Base-by-base conservation (phyloP, 257 asterid genomes). In the Fraxinus anomala region DNA sequence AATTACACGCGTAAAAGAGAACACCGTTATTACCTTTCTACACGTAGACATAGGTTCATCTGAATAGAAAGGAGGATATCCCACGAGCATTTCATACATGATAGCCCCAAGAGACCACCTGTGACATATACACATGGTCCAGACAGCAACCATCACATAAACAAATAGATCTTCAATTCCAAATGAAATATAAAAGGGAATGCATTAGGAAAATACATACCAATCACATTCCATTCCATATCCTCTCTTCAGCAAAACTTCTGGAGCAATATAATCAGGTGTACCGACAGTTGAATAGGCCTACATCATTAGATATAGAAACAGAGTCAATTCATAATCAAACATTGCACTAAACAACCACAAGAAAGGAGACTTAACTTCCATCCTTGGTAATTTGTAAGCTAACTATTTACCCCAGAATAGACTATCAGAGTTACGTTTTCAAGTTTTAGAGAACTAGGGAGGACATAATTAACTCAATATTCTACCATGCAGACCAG, bases 101-200 rank as follows among this genome's bases (percentile, higher is more conserved):
- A 94, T 94, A 67, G 98, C 97, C 78, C 98, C 98, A 67, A 92
- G 95, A 83, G 98, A 93, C 98, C 98, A 93, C 98, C 98, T 93
- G 85, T 17, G 8, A 68, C 31, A 81, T 75, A 23, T 76, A 77
- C 24, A 75, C 11, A 75, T 12, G n/a, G 24, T 73, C 65, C 63
- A 73, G 44, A 76, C 70, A 63, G 75, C 73, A 73, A 7, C 73
- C 54, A 73, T 80, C 39, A 68, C 69, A 72, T 77, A 34, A 72
- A 44, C 81, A 70, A 74, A 40, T 21, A 51, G 16, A 65, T 44
- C 47, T 75, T 77, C 34, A 61, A 76, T 66, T 28, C 66, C 51
- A 69, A 3, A 67, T 59, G 42, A 69, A 83, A 85, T 28, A 51
- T 16, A 76, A 80, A 28, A 73, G 79, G 28, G 26, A 70, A n/a